These are phyloP conservation scores for Elsinoe fawcettii DNA, from an alignment of 2,329 filamentous ascomycete genomes.

Conservation along the genomic window DNA sequence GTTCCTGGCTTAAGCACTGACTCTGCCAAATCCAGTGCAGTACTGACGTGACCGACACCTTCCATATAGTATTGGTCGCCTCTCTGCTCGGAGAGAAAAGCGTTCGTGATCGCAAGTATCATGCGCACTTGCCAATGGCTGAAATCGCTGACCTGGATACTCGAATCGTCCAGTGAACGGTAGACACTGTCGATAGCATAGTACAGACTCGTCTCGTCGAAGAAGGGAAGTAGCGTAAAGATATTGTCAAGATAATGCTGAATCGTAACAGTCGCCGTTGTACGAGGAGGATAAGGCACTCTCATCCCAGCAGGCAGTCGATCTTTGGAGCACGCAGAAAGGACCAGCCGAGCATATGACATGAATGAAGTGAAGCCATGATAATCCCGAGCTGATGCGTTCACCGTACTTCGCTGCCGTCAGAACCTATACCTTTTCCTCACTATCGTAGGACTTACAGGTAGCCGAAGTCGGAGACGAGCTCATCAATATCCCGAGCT, in stretches of 20 bases:
- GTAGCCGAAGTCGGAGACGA: constrained; percentile 90
- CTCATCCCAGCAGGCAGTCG: constrained; percentile 54
- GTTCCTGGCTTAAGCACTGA: constrained; percentile 79
- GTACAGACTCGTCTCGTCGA: constrained; percentile 71
- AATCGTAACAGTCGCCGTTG: constrained; percentile 60
- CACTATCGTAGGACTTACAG: constrained; percentile 49
- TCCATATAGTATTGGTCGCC: constrained; percentile 57
- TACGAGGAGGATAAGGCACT: constrained; percentile 61
- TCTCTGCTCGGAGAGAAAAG: constrained; percentile 59
- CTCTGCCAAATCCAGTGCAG: constrained; percentile 70
- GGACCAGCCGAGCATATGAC: constrained; percentile 81
- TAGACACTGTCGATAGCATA: constrained; percentile 76
- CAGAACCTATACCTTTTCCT: constrained; percentile 11
- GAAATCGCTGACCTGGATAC: constrained; percentile 31
- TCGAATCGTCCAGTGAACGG: constrained; percentile 51
- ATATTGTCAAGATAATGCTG: constrained; percentile 81
- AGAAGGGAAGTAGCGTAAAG: constrained; percentile 71
- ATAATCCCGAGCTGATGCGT: constrained; percentile 89
- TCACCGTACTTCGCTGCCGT: constrained; percentile 60
- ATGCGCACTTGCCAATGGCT: constrained; percentile 85
- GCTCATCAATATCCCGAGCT: constrained; percentile 77
- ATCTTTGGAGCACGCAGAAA: constrained; percentile 74
- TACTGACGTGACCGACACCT: constrained; percentile 53
- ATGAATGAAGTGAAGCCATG: constrained; percentile 81
- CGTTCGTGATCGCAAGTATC: constrained; percentile 76